Conservation (phyloP, 1,284 basidiomycete genomes). For the Kalmanozyma brasiliensis region DNA sequence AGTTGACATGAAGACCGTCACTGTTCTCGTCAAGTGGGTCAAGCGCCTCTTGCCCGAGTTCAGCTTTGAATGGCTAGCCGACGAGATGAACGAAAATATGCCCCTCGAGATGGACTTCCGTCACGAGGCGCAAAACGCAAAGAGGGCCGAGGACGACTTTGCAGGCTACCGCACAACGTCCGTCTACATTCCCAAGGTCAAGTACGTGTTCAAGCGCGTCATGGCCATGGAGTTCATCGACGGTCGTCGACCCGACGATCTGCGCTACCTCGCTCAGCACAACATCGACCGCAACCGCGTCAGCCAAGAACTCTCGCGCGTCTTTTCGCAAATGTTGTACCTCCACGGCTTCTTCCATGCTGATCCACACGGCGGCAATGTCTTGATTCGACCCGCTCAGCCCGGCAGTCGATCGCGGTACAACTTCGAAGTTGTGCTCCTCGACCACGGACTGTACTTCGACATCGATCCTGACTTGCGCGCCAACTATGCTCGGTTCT, state of each 20-base stretch:
- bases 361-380: slow-evolving; percentile 75
- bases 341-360: slow-evolving; percentile 78
- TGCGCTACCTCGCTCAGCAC: slow-evolving; percentile 83
- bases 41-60: slow-evolving; percentile 85
- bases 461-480: slow-evolving; percentile 64
- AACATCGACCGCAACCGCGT: slow-evolving; percentile 94
- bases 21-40: slow-evolving; percentile 76
- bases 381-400: slow-evolving; percentile 76
- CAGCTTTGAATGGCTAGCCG: slow-evolving; percentile 71
- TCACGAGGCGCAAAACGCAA: slow-evolving; percentile 88
- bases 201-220: slow-evolving; percentile 84
- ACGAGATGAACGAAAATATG: slow-evolving; percentile 73
- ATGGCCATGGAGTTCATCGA: slow-evolving; percentile 91
- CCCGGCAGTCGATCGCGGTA: slow-evolving; percentile 57
- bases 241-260: slow-evolving; percentile 88
- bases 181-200: slow-evolving; percentile 88
- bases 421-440: slow-evolving; percentile 67
- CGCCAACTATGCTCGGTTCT: slow-evolving; percentile 66
- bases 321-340: slow-evolving; percentile 97
- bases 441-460: slow-evolving; percentile 67
- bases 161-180: slow-evolving; percentile 70
- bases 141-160: slow-evolving; percentile 80
- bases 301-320: slow-evolving; percentile 77
- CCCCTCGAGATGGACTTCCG: slow-evolving; percentile 94
- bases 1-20: slow-evolving; percentile 78